A percentile compares a stretch with the other conserved stretches of the same genome.
Conservation (phyloP, 768 basidiomycete genomes). For the Termitomyces sp. region DNA sequence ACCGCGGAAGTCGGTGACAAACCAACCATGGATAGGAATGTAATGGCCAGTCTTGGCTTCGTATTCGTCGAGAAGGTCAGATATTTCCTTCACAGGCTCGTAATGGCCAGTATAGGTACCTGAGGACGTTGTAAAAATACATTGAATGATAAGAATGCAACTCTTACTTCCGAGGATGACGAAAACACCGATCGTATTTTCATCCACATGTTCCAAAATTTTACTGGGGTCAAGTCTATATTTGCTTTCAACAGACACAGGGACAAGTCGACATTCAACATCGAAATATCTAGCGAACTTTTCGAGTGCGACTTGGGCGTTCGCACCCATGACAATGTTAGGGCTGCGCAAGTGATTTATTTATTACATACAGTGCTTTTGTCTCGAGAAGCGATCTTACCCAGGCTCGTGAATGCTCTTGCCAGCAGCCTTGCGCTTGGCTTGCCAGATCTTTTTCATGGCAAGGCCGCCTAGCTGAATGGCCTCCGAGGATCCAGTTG, state of each 20-base stretch:
- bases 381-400: conserved; percentile 24
- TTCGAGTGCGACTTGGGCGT: conserved; percentile 68
- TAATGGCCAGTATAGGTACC: conserved; percentile 63
- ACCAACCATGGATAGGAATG: conserved; percentile 69
- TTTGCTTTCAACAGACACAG: conserved; percentile 44
- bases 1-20: conserved; percentile 30
- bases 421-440: conserved; percentile 56
- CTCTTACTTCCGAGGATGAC: conserved; percentile 40
- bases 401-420: conserved; percentile 77
- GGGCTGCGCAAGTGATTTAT: conserved; percentile 32
- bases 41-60: conserved; percentile 53
- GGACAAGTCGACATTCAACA: conserved; percentile 56
- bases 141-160: conserved; percentile 25
- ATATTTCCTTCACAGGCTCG: conserved; percentile 85
- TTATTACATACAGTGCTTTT: neutral
- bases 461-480: conserved; percentile 73
- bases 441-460: conserved; percentile 71
- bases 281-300: conserved; percentile 72
- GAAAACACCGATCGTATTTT: conserved; percentile 71
- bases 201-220: conserved; percentile 63
- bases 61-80: conserved; percentile 63
- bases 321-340: conserved; percentile 64
- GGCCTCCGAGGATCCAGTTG: conserved; percentile 69
- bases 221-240: conserved; percentile 57
- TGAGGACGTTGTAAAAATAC: conserved; percentile 43